A percentile compares a stretch with the other conserved stretches of the same genome.
phyloP scores from a whole-genome alignment of 495 filamentous ascomycete species.

The Penicillium desertorum region DNA sequence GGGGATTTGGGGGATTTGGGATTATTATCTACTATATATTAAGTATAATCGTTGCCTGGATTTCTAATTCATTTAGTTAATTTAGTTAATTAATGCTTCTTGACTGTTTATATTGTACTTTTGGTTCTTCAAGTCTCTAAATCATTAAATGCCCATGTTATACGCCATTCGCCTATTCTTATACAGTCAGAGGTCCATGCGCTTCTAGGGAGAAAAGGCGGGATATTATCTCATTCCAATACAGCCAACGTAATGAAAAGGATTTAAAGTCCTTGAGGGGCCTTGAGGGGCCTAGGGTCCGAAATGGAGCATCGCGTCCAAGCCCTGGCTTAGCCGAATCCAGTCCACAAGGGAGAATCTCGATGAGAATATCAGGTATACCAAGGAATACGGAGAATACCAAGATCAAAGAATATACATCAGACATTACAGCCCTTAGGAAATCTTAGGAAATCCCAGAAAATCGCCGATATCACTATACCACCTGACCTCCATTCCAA shows the following conservation, averaged over 20 bases:
- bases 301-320: constrained; percentile 16
- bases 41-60: not conserved
- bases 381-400: not conserved
- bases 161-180: not conserved
- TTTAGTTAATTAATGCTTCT: not conserved
- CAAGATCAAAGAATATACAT: not conserved
- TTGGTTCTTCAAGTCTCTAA: not conserved
- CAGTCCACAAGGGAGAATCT: not conserved
- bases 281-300: not conserved
- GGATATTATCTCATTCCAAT: constrained; percentile 15
- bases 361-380: not conserved
- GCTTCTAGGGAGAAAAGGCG: not conserved
- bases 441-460: too few species aligned
- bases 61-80: not conserved
- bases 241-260: constrained; percentile 9
- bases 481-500: constrained; percentile 1
- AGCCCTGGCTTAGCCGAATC: constrained; percentile 12
- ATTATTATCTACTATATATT: not conserved
- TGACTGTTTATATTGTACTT: not conserved
- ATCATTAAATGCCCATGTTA: not conserved
- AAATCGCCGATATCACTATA: constrained; percentile 2
- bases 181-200: constrained; percentile 6
- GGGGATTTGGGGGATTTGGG: not conserved
- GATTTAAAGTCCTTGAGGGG: not conserved
- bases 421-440: not conserved